Evolutionary conservation across 164 flowering plant species (phyloP), one percentile per base, ranked within the genome.

Genomic region (Umbellularia californica): DNA sequence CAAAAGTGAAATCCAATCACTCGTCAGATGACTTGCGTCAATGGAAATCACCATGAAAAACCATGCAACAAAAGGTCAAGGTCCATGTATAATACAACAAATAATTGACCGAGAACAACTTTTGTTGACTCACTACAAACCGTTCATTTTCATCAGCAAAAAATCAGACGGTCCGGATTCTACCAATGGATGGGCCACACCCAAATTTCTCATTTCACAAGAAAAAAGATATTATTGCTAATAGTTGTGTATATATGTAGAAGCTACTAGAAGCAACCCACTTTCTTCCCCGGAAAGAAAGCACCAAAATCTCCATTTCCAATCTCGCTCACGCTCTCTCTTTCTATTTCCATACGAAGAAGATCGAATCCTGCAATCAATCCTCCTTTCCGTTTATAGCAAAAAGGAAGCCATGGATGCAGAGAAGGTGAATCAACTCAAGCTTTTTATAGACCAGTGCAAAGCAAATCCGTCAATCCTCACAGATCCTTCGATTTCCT

Each of bases 401-500:
- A 25, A 27, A 5, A 30, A 2, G n/a, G 35, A 35, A 67, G 25
- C 23, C 13, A 95, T 95, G 99, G 97, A 93, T 58, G 86, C 88
- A 0, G 73, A 87, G 19, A 90, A 87, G 85, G 50, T 92, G 73
- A 81, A 71, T 10, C 84, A 93, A 78, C 73, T 95, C 81, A 87
- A 89, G 86, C 84, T 72, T 4, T 95, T 95, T 88, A 71, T 95
- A 68, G 89, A 92, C 10, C 91, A 82, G 79, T 88, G 92, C 84
- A 84, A 89, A 73, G 25, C 92, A 69, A 77, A 90, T 77, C 99
- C 99, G 2, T 85, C 96, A 65, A 17, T 90, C 23, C 97, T 95
- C 82, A 35, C 50, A 47, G 88, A 89, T 77, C 97, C 99, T 28
- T 87, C 97, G 10, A 87, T 95, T 35, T 79, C 90, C 80, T 95